Conservation (phyloP, 768 basidiomycete species). For the Sporobolomyces phaffii region DNA sequence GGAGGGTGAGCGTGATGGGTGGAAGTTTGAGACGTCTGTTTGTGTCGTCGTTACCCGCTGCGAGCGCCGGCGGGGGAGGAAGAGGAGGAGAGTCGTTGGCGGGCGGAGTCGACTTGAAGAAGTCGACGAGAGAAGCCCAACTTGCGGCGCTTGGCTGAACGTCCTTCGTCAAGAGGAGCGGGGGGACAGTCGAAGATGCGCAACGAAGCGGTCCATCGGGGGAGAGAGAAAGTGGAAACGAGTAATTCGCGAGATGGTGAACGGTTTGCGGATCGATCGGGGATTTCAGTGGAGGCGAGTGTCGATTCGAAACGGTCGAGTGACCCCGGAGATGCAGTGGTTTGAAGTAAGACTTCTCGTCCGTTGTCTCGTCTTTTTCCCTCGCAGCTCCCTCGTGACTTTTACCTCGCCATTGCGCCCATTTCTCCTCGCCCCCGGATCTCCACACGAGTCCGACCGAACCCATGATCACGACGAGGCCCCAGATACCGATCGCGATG, state of each 20-base stretch:
- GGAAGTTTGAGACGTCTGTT: background rate
- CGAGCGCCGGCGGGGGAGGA: background rate
- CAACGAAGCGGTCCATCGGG: background rate
- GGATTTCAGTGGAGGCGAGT: background rate
- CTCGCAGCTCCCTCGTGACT: background rate
- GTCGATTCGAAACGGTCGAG: background rate
- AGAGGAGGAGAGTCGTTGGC: background rate
- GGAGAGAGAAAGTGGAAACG: background rate
- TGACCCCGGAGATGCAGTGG: slow-evolving; percentile 13
- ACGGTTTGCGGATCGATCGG: background rate
- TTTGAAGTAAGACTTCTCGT: slow-evolving; percentile 7
- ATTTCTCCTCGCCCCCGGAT: slow-evolving; percentile 35
- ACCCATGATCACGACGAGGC: slow-evolving; percentile 72
- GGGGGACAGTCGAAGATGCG: too few relatives aligned
- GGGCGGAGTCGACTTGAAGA: slow-evolving; percentile 13
- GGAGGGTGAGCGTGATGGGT: background rate
- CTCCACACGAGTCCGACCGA: slow-evolving; percentile 44
- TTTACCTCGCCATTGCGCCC: background rate
- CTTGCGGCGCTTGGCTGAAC: slow-evolving; percentile 2
- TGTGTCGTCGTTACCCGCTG: background rate
- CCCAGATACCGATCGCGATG: slow-evolving; percentile 79
- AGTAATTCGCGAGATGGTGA: background rate
- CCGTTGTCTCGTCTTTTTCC: background rate
- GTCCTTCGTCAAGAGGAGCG: background rate
- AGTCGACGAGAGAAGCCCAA: slow-evolving; percentile 28